Conservation (phyloP, 2,329 filamentous ascomycete genomes). For the Phialophora chinensis region DNA sequence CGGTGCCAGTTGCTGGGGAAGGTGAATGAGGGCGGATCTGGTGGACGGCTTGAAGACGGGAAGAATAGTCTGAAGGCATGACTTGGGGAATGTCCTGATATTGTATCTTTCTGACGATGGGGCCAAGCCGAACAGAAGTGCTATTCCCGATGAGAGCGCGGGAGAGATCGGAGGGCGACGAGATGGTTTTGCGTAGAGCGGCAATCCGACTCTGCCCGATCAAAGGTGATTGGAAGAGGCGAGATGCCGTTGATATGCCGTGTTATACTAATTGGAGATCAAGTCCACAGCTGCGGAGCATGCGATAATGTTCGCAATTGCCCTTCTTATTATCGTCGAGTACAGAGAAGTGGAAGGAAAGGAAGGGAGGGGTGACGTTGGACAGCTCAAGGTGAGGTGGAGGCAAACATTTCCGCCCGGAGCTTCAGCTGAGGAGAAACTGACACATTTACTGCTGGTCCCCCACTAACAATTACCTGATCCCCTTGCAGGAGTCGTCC, state of each 20-base stretch:
- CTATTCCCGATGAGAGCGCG: conserved; percentile 31
- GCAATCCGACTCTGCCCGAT: conserved; percentile 33
- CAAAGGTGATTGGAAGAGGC: conserved; percentile 31
- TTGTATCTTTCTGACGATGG: conserved; percentile 33
- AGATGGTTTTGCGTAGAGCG: conserved; percentile 21
- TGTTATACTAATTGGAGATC: conserved; percentile 34
- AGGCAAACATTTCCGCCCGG: neutral
- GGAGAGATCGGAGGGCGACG: conserved; percentile 33
- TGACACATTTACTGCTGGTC: neutral
- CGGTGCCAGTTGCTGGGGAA: conserved; percentile 36
- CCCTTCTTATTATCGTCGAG: conserved; percentile 30
- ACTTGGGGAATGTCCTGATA: conserved; percentile 26
- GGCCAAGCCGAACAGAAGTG: conserved; percentile 33
- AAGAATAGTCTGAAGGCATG: conserved; percentile 37
- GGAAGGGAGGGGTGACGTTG: conserved; percentile 13
- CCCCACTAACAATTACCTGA: neutral
- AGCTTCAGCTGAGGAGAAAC: conserved; percentile 15
- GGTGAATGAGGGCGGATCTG: conserved; percentile 38
- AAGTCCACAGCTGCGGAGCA: conserved; percentile 32
- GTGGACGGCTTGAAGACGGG: conserved; percentile 34
- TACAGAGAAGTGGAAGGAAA: conserved; percentile 6
- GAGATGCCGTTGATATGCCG: conserved; percentile 26
- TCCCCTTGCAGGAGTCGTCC: neutral
- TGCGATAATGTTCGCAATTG: conserved; percentile 29
- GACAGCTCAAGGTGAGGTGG: conserved; percentile 16